These are phyloP conservation scores for Globisporangium rhizosaccharum DNA, from an alignment of 352 stramenopile genomes.

Conservation along the genomic window DNA sequence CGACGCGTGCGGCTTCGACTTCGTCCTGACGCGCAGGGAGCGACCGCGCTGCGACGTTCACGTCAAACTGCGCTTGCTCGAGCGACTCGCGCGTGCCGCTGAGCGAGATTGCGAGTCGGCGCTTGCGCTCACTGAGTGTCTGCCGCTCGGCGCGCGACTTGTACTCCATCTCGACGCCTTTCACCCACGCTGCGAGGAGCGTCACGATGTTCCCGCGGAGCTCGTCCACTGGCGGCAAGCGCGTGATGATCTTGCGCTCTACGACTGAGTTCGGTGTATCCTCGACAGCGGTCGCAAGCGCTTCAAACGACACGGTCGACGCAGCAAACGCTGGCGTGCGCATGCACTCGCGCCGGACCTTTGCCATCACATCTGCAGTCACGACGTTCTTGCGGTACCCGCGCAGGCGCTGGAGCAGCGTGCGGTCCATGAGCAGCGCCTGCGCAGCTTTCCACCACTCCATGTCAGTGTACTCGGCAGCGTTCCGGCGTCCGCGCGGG, in stretches of 20 bases:
- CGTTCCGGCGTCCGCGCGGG: slow-evolving; percentile 43
- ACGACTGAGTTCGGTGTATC: slow-evolving; percentile 4
- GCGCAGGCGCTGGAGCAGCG: slow-evolving; percentile 48
- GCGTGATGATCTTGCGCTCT: slow-evolving; percentile 12
- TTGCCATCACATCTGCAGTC: slow-evolving; percentile 64
- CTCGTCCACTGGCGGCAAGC: slow-evolving; percentile 26
- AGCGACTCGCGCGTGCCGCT: slow-evolving; percentile 27
- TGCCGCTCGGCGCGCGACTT: slow-evolving; percentile 49
- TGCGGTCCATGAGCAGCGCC: slow-evolving; percentile 75
- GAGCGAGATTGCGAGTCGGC: slow-evolving; percentile 37
- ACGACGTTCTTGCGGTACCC: slow-evolving; percentile 45
- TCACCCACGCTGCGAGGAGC: slow-evolving; percentile 61
- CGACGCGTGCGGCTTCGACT: slow-evolving; percentile 27
- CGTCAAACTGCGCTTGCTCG: slow-evolving; percentile 40
- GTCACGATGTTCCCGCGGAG: slow-evolving; percentile 43
- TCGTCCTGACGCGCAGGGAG: slow-evolving; percentile 63
- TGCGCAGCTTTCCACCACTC: slow-evolving; percentile 82
- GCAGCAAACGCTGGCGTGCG: slow-evolving; percentile 37
- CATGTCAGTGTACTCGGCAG: slow-evolving; percentile 61
- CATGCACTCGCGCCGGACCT: slow-evolving; percentile 70
- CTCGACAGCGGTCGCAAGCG: not conserved
- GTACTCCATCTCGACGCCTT: slow-evolving; percentile 74
- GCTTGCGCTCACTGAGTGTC: slow-evolving; percentile 49
- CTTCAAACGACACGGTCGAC: slow-evolving; percentile 24
- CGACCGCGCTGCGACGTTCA: slow-evolving; percentile 56